Evolutionary conservation across 495 filamentous ascomycete genomes (phyloP).

Genomic region (Massariosphaeria phaeospora): DNA sequence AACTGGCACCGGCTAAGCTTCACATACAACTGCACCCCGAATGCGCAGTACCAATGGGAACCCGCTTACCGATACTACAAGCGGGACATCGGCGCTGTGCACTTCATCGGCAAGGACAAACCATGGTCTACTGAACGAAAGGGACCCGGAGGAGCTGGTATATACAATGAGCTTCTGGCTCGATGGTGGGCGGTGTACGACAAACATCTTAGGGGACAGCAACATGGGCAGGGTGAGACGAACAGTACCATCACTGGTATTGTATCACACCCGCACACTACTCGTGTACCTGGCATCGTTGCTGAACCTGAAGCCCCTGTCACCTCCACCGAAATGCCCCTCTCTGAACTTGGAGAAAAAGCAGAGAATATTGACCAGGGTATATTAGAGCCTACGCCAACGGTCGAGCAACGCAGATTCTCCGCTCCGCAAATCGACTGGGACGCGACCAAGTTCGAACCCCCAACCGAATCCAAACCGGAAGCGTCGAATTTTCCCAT

Average conservation of each 20-base stretch:
- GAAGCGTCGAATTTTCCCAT: conserved; percentile 73
- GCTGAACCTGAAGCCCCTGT: conserved; percentile 22
- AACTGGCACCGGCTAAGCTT: conserved; percentile 89
- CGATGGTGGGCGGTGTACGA: conserved; percentile 94
- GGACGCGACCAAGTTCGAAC: conserved; percentile 67
- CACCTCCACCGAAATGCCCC: conserved; percentile 37
- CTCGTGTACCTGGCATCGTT: conserved; percentile 3
- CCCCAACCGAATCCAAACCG: conserved; percentile 66
- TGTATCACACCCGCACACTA: conserved; percentile 23
- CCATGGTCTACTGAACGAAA: conserved; percentile 75
- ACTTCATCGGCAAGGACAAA: conserved; percentile 90
- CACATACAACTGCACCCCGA: conserved; percentile 93
- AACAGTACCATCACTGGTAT: conserved; percentile 33
- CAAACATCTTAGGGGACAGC: conserved; percentile 59
- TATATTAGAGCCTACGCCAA: conserved; percentile 41
- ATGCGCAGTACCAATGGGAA: conserved; percentile 88
- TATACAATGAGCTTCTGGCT: conserved; percentile 73
- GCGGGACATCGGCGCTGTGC: conserved; percentile 76
- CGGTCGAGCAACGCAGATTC: conserved; percentile 45
- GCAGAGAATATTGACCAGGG: conserved; percentile 42
- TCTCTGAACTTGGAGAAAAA: conserved; percentile 38
- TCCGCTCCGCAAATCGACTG: conserved; percentile 55
- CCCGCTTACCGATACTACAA: conserved; percentile 93
- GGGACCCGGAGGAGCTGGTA: conserved; percentile 50
- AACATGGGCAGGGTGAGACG: conserved; percentile 41